These are phyloP conservation scores for Pleurotus tuber-regium DNA, from an alignment of 768 basidiomycete species.

Conservation along the genomic window DNA sequence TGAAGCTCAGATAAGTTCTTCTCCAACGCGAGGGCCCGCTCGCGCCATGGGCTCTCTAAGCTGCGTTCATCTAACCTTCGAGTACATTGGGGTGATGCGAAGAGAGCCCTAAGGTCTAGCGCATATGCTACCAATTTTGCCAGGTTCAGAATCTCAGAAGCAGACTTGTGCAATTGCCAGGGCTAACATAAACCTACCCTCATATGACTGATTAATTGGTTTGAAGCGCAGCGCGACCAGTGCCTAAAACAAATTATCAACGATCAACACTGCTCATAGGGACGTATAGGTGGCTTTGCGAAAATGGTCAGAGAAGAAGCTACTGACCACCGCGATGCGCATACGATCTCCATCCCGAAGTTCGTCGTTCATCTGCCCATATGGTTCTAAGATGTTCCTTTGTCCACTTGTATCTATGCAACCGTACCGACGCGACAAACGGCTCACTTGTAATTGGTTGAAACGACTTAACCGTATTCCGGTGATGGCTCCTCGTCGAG, in stretches of 20 bases:
- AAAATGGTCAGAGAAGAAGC: background rate
- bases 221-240: slow-evolving; percentile 44
- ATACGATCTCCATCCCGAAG: slow-evolving; percentile 28
- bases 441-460: background rate
- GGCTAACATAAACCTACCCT: slow-evolving; percentile 27
- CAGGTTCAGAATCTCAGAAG: background rate
- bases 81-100: slow-evolving; percentile 13
- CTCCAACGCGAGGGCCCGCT: slow-evolving; percentile 40
- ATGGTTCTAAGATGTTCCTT: slow-evolving; percentile 7
- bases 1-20: slow-evolving; percentile 34
- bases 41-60: slow-evolving; percentile 34
- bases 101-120: slow-evolving; percentile 33
- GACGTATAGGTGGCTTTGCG: slow-evolving; percentile 4
- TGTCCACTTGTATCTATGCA: slow-evolving; percentile 11
- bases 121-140: slow-evolving; percentile 36
- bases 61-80: background rate
- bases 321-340: slow-evolving; percentile 40
- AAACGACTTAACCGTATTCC: background rate
- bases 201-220: slow-evolving; percentile 36
- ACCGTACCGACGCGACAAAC: background rate
- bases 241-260: slow-evolving; percentile 30
- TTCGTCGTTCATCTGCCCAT: slow-evolving; percentile 10
- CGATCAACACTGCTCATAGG: slow-evolving; percentile 3
- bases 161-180: background rate
- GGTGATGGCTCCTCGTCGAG: background rate